A percentile compares a stretch with the other conserved stretches of the same genome.
Evolutionary conservation across 2,329 filamentous ascomycete genomes (phyloP).

Genomic region (Aotearoamyces nothofagi): DNA sequence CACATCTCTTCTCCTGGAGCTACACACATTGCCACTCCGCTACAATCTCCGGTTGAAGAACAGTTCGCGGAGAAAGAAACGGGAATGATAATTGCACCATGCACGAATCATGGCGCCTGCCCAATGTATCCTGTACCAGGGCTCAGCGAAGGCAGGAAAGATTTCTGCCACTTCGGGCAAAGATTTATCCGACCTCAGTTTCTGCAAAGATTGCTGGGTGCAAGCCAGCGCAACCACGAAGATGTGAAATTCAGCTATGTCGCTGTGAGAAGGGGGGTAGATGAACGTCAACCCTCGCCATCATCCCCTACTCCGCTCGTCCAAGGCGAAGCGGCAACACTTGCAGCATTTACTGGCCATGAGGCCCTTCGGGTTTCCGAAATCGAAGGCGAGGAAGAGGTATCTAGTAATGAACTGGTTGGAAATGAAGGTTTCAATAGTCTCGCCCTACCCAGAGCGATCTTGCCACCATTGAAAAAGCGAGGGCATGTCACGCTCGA

Average conservation of each 20-base stretch:
- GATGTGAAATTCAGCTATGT: constrained; percentile 87
- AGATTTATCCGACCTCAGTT: constrained; percentile 75
- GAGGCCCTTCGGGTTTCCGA: constrained; percentile 25
- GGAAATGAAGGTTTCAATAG: constrained; percentile 21
- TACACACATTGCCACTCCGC: constrained; percentile 22
- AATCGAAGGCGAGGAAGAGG: constrained; percentile 4
- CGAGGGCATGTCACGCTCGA: constrained; percentile 81
- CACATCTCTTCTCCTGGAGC: constrained; percentile 52
- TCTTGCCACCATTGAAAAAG: constrained; percentile 74
- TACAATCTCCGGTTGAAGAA: constrained; percentile 11
- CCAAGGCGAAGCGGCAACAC: constrained; percentile 41
- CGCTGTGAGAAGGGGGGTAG: constrained; percentile 62
- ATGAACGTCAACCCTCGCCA: constrained; percentile 24
- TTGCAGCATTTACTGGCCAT: constrained; percentile 59
- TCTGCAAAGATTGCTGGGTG: constrained; percentile 60
- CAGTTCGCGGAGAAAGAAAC: constrained; percentile 30
- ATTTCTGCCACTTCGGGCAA: constrained; percentile 85
- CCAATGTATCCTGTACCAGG: constrained; percentile 75
- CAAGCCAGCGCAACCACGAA: constrained; percentile 63
- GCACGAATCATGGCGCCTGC: constrained; percentile 77
- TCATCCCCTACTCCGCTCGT: constrained; percentile 16
- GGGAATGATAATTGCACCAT: constrained; percentile 56
- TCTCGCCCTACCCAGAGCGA: constrained; percentile 57
- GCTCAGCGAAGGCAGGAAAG: constrained; percentile 58
- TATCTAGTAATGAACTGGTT: constrained; percentile 10